Evolutionary conservation across 306 rosid genomes (phyloP).

Genomic region (Quercus agrifolia): DNA sequence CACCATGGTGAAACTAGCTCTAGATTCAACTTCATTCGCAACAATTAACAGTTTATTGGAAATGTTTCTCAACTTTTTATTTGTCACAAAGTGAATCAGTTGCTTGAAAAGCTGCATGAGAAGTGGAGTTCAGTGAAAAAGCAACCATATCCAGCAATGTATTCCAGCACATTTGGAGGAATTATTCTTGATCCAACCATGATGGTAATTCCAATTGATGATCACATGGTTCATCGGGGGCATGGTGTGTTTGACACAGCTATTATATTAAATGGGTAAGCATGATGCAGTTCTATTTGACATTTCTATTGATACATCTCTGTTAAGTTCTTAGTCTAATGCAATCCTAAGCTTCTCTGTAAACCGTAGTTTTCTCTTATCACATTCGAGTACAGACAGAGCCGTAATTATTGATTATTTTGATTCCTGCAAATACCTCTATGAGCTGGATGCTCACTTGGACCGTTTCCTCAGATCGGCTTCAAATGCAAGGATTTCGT

Average conservation of each 20-base stretch:
- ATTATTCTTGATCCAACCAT: constrained; percentile 82
- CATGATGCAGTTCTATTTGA: neutral
- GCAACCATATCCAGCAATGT: constrained; percentile 81
- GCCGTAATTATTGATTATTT: neutral
- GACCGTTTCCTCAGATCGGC: constrained; percentile 81
- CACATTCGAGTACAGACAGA: neutral
- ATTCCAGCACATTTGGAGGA: constrained; percentile 83
- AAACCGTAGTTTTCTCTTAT: neutral
- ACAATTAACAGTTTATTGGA: neutral
- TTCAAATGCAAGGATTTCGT: constrained; percentile 62
- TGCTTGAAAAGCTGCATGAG: constrained; percentile 77
- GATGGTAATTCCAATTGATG: constrained; percentile 62
- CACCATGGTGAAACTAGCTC: neutral
- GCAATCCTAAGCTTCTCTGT: neutral
- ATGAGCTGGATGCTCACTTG: constrained; percentile 78
- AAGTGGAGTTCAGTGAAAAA: constrained; percentile 63
- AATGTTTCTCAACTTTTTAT: neutral
- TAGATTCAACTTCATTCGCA: neutral
- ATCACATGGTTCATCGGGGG: constrained; percentile 67
- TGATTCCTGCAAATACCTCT: constrained; percentile 48
- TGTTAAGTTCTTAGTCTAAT: neutral
- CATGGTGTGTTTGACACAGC: constrained; percentile 62
- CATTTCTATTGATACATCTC: neutral
- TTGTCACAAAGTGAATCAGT: constrained; percentile 26
- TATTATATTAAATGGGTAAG: constrained; percentile 62